Base-by-base conservation (phyloP, 176 grass and related monocot genomes). In the Oryza longistaminata region DNA sequence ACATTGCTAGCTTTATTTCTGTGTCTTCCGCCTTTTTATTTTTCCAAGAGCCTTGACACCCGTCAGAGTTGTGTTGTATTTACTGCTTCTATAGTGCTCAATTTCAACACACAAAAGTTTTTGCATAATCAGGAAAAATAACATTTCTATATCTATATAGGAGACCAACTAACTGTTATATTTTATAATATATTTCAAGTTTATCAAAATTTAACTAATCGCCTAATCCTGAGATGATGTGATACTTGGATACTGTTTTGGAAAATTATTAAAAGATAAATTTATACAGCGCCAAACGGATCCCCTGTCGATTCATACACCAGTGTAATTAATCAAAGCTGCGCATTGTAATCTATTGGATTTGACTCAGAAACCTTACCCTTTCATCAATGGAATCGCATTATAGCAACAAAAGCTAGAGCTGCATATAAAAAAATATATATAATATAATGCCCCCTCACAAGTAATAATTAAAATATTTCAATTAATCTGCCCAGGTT, bases 401-500 rank as follows among this genome's bases (percentile, higher is more conserved):
- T 19, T 64, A 21, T 35, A 15, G 1, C 6, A 9, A 9, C 7
- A 0, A 19, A 66, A 66, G 76, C 58, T 0, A 46, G 42, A 37
- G 11, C 0, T 40, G 66, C 66, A 35, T 68, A 85, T 33, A 31
- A 33, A 11, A 3, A 21, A n/a, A 60, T n/a, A 9, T 34, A 34
- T 34, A 34, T 34, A 34, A 31, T 31, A 31, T 31, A 31, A 31
- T 31, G 29, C 29, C 6, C 21, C 33, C 83, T 13, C 6, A 6
- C 17, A 62, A 31, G 17, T 31, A 31, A 31, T 17, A 61, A 39
- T 39, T 39, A 39, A 49, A 79, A n/a, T 67, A 73, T 80, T 74
- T 29, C 77, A 53, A 4, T 73, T 52, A 86, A 86, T 64, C 76
- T 64, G 60, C 3, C 34, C 70, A 87, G 40, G 2, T 33, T 87